Percentiles rank a stretch among this genome's conserved stretches.
Evolutionary conservation across 192 early-diverging fungal species (phyloP).

Genomic region (Backusella liffmaniae): DNA sequence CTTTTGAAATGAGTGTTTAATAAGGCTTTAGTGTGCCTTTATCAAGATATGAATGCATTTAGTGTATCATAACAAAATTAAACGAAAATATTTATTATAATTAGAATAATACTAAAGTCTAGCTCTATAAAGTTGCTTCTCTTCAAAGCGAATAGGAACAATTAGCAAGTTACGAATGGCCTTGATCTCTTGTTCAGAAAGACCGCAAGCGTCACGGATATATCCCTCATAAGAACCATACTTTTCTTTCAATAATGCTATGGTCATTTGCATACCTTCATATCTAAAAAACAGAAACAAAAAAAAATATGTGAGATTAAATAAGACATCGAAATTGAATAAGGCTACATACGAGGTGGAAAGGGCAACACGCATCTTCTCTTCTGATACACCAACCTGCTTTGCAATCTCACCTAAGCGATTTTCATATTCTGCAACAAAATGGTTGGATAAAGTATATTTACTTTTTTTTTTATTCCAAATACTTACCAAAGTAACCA

Average conservation of each 20-base stretch:
- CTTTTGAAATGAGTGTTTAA: too few relatives aligned
- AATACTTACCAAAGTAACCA: slow-evolving; percentile 36
- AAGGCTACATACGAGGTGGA: slow-evolving; percentile 12
- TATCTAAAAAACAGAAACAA: not conserved
- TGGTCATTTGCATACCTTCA: slow-evolving; percentile 29
- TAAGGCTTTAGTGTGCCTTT: not conserved
- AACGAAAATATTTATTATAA: not conserved
- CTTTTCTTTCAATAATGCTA: slow-evolving; percentile 38
- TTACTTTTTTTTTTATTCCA: not conserved
- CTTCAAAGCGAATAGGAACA: slow-evolving; percentile 41
- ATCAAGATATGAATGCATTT: not conserved
- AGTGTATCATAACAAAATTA: not conserved
- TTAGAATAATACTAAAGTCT: slow-evolving; percentile 5
- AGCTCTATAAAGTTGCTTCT: slow-evolving; percentile 27
- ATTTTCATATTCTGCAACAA: not conserved
- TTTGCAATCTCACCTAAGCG: slow-evolving; percentile 17
- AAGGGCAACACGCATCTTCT: slow-evolving; percentile 28
- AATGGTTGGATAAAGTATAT: not conserved
- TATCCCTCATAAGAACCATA: slow-evolving; percentile 52
- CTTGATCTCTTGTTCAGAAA: slow-evolving; percentile 38
- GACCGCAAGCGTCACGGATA: slow-evolving; percentile 37
- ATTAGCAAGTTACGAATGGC: slow-evolving; percentile 42
- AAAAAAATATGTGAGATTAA: not conserved
- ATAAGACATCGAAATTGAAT: not conserved
- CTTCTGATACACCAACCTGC: slow-evolving; percentile 12